Evolutionary conservation across 1,139 yeast species (phyloP).

Genomic region (Nematodospora anomalae): DNA sequence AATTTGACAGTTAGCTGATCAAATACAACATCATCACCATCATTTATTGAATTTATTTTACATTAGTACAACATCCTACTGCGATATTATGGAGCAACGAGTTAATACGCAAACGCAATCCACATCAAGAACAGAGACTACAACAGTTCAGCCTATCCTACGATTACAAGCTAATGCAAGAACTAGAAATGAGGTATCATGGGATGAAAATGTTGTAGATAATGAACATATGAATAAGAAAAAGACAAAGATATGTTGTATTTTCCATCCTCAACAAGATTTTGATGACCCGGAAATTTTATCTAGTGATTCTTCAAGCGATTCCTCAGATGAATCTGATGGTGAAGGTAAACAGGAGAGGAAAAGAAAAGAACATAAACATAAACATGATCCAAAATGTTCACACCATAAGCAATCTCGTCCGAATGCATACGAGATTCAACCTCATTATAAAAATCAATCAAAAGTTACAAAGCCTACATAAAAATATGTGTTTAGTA

Average conservation of each 20-base stretch:
- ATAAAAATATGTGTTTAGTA: too few relatives aligned
- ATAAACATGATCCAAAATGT: conserved; percentile 1
- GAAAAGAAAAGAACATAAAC: neutral
- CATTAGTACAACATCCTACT: too few relatives aligned
- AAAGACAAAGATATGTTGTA: conserved; percentile 90
- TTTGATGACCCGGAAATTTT: conserved; percentile 59
- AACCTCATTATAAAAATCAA: conserved; percentile 55
- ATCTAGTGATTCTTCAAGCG: conserved; percentile 32
- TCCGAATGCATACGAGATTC: conserved; percentile 71
- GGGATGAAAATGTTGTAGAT: conserved; percentile 86
- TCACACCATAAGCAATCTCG: conserved; percentile 16
- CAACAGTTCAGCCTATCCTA: conserved; percentile 12
- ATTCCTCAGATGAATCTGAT: conserved; percentile 43
- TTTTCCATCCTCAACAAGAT: conserved; percentile 79
- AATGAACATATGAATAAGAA: conserved; percentile 85
- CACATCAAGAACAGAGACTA: conserved; percentile 6
- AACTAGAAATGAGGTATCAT: conserved; percentile 56
- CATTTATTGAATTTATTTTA: too few relatives aligned
- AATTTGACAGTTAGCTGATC: too few relatives aligned
- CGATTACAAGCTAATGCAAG: conserved; percentile 14
- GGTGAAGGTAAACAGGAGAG: conserved; percentile 13
- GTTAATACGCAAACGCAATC: too few relatives aligned
- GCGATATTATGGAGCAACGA: too few relatives aligned
- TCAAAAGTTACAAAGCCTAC: conserved; percentile 13
- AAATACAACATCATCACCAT: neutral